Evolutionary conservation across 441 rosid genomes (phyloP).

Genomic region (Populus trichocarpa): DNA sequence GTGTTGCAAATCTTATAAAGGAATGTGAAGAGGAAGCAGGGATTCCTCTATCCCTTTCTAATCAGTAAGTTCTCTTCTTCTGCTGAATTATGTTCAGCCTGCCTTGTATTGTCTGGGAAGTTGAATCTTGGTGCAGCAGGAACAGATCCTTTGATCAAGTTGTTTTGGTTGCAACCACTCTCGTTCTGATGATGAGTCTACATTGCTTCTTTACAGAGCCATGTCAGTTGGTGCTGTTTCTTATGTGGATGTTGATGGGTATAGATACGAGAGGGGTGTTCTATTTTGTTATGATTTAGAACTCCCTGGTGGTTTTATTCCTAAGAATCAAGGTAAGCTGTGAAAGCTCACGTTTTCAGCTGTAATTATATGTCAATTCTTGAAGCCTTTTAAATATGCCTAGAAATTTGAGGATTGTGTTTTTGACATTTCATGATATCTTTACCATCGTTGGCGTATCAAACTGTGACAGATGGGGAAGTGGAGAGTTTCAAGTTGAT

Average conservation of each 20-base stretch:
- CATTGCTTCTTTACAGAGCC: constrained; percentile 44
- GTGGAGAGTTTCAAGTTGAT: constrained; percentile 83
- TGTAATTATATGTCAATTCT: not conserved
- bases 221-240: constrained; percentile 82
- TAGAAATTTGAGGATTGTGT: not conserved
- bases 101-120: not conserved
- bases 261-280: constrained; percentile 71
- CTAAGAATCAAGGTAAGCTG: constrained; percentile 57
- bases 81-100: constrained; percentile 10
- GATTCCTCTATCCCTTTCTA: constrained; percentile 53
- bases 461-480: constrained; percentile 66
- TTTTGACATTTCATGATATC: not conserved
- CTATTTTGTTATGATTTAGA: constrained; percentile 78
- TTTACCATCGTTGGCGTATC: not conserved
- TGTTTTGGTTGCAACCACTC: constrained; percentile 5
- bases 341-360: not conserved
- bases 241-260: constrained; percentile 60
- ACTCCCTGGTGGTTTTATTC: constrained; percentile 64
- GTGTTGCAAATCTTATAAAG: constrained; percentile 70
- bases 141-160: not conserved
- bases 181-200: not conserved
- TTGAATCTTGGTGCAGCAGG: not conserved
- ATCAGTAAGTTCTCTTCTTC: constrained; percentile 35
- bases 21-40: constrained; percentile 98
- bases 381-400: not conserved